Conservation (phyloP, 2,329 filamentous ascomycete species). For the Macrophomina pseudophaseolina region DNA sequence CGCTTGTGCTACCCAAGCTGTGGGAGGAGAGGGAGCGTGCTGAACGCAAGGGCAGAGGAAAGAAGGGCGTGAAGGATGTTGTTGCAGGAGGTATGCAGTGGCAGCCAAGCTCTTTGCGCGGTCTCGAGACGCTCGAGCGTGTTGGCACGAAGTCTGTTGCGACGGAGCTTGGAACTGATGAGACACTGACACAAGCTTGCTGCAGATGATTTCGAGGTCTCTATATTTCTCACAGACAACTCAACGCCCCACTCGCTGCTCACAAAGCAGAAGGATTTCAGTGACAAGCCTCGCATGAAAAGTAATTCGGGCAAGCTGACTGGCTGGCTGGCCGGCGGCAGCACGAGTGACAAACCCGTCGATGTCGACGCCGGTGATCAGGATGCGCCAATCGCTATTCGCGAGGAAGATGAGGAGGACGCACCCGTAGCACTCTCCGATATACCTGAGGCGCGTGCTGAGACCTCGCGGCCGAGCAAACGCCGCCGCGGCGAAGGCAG, state of each 20-base stretch:
- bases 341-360: slow-evolving; percentile 48
- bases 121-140: neutral
- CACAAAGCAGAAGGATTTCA: slow-evolving; percentile 78
- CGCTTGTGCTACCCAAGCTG: slow-evolving; percentile 86
- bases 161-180: neutral
- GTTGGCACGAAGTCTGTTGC: neutral
- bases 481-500: slow-evolving; percentile 29
- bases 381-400: slow-evolving; percentile 48
- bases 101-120: neutral
- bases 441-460: slow-evolving; percentile 58
- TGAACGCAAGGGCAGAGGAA: slow-evolving; percentile 64
- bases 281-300: slow-evolving; percentile 48
- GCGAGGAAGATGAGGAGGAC: slow-evolving; percentile 64
- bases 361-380: slow-evolving; percentile 52
- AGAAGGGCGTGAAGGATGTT: slow-evolving; percentile 86
- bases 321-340: slow-evolving; percentile 48
- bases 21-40: slow-evolving; percentile 77
- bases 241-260: slow-evolving; percentile 79
- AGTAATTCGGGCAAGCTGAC: slow-evolving; percentile 55
- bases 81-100: slow-evolving; percentile 69
- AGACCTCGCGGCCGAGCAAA: slow-evolving; percentile 32
- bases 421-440: slow-evolving; percentile 55
- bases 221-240: slow-evolving; percentile 89
- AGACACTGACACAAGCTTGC: slow-evolving; percentile 10
- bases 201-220: slow-evolving; percentile 91